Evolutionary conservation across 345 rosid genomes (phyloP).

Genomic region (Fremontodendron californicum): DNA sequence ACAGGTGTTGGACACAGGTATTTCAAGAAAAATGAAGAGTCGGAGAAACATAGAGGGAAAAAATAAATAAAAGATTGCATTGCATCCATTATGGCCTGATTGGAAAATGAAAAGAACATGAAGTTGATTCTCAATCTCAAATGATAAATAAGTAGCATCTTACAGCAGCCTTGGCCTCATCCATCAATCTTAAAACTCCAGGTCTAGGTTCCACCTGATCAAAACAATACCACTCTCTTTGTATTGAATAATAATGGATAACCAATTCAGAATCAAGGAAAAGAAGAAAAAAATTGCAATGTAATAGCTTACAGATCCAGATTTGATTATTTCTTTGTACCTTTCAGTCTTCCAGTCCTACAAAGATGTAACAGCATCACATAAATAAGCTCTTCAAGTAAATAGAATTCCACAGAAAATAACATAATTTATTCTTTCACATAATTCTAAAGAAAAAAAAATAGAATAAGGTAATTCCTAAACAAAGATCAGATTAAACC

Average conservation of each 20-base stretch:
- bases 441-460: not conserved
- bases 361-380: conserved; percentile 11
- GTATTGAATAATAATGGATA: not conserved
- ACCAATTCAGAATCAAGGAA: not conserved
- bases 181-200: conserved; percentile 90
- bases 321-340: conserved; percentile 84
- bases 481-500: not conserved
- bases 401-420: not conserved
- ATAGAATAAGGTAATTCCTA: not conserved
- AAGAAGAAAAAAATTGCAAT: not conserved
- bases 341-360: conserved; percentile 98
- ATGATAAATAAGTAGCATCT: conserved; percentile 20
- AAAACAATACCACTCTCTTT: conserved; percentile 11
- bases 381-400: not conserved
- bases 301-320: conserved; percentile 71
- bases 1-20: too few relatives aligned
- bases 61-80: not conserved
- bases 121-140: not conserved
- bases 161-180: conserved; percentile 89
- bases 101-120: not conserved
- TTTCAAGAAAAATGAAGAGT: too few relatives aligned
- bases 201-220: conserved; percentile 84
- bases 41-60: not conserved
- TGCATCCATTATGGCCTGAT: not conserved
- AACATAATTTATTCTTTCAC: not conserved